phyloP scores from a whole-genome alignment of 306 rosid species.

The Castanea mollissima region DNA sequence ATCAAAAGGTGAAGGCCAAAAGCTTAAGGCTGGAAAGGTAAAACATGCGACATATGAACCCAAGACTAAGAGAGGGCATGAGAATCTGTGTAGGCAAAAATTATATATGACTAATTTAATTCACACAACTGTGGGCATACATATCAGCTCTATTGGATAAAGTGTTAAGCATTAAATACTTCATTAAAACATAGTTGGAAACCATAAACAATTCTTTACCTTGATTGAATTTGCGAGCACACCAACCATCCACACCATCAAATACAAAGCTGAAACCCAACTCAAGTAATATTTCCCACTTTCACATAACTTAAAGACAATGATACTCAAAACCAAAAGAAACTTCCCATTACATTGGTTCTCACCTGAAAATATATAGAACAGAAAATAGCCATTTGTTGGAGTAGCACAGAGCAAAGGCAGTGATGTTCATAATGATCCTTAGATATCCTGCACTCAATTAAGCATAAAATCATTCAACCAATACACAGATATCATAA shows the following conservation, averaged over 20 bases:
- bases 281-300: constrained; percentile 17
- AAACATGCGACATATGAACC: not conserved
- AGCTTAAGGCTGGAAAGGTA: not conserved
- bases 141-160: not conserved
- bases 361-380: constrained; percentile 84
- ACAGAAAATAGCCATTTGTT: constrained; percentile 72
- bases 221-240: constrained; percentile 98
- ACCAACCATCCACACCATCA: constrained; percentile 97
- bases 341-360: constrained; percentile 13
- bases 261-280: constrained; percentile 80
- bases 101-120: not conserved
- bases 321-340: constrained; percentile 14
- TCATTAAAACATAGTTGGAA: not conserved
- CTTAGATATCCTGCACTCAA: constrained; percentile 76
- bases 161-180: not conserved
- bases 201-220: constrained; percentile 43
- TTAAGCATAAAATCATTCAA: constrained; percentile 16
- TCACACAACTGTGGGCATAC: not conserved
- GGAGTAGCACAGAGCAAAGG: constrained; percentile 71
- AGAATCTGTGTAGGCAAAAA: not conserved
- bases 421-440: constrained; percentile 70
- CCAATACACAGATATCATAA: not conserved
- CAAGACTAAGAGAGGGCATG: not conserved
- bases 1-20: not conserved
- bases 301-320: constrained; percentile 13